These are phyloP conservation scores for Torulaspora indica DNA, from an alignment of 805 yeast genomes.

Conservation along the genomic window DNA sequence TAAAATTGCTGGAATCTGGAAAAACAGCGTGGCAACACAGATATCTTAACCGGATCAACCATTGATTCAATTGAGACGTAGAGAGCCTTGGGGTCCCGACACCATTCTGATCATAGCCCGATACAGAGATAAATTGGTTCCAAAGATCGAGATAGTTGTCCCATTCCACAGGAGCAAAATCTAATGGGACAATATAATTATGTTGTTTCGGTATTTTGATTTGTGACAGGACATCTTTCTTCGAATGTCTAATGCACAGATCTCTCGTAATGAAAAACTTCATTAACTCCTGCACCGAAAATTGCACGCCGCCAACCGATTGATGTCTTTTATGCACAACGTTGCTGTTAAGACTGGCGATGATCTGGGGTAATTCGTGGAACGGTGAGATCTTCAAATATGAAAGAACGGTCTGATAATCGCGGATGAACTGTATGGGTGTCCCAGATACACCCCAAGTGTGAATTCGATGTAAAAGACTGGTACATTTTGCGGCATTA, in stretches of 20 bases:
- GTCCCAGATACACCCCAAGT: slow-evolving; percentile 99
- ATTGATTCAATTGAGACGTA: slow-evolving; percentile 54
- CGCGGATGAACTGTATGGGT: slow-evolving; percentile 66
- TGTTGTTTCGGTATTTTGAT: slow-evolving; percentile 75
- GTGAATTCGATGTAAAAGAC: slow-evolving; percentile 75
- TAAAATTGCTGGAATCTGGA: slow-evolving; percentile 20
- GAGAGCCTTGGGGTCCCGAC: slow-evolving; percentile 50
- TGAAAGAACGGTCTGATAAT: slow-evolving; percentile 63
- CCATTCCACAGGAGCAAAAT: slow-evolving; percentile 79
- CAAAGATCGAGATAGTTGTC: slow-evolving; percentile 69
- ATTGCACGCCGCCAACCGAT: slow-evolving; percentile 22
- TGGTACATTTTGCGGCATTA: slow-evolving; percentile 74
- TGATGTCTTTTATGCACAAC: slow-evolving; percentile 9
- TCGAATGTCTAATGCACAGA: slow-evolving; percentile 66
- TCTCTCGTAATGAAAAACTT: slow-evolving; percentile 52
- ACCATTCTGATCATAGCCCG: slow-evolving; percentile 47
- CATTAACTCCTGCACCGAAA: slow-evolving; percentile 42
- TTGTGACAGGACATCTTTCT: slow-evolving; percentile 73
- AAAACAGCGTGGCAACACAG: slow-evolving; percentile 74
- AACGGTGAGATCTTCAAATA: slow-evolving; percentile 70
- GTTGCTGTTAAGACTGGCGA: slow-evolving; percentile 11
- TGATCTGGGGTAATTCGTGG: slow-evolving; percentile 31
- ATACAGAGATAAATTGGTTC: slow-evolving; percentile 53
- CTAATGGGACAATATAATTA: slow-evolving; percentile 62
- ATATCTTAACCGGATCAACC: slow-evolving; percentile 69